These are phyloP conservation scores for Acacia melanoxylon DNA, from an alignment of 306 rosid species.

Conservation along the genomic window DNA sequence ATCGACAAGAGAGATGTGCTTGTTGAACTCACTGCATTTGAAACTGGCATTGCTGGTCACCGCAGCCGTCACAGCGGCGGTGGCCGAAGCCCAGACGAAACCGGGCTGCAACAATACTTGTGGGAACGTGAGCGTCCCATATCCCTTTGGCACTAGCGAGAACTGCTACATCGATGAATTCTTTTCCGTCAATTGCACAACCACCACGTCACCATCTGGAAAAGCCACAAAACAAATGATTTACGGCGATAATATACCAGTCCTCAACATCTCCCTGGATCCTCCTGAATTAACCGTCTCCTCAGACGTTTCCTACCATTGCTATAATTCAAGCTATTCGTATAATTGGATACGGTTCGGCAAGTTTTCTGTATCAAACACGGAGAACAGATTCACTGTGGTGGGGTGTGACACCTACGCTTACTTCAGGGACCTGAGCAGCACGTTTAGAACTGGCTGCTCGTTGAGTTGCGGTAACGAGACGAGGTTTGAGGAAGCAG, in stretches of 20 bases:
- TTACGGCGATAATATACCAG: background rate
- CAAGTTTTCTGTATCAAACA: background rate
- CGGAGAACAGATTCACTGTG: background rate
- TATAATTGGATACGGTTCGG: too few species aligned
- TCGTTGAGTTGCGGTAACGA: background rate
- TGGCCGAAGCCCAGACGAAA: background rate
- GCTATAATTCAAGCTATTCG: too few species aligned
- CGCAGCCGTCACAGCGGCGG: background rate
- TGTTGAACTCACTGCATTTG: background rate
- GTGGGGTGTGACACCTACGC: background rate
- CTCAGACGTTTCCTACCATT: too few species aligned
- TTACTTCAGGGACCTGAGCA: background rate
- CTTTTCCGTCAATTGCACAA: background rate
- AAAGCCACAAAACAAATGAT: background rate
- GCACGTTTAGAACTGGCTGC: background rate
- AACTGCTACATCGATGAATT: background rate
- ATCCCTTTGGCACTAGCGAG: constrained; percentile 16
- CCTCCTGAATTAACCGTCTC: background rate
- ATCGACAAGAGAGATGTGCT: background rate
- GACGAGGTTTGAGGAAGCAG: background rate
- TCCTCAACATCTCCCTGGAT: background rate
- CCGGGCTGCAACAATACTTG: background rate
- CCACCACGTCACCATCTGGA: background rate
- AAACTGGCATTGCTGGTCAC: background rate
- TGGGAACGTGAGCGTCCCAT: background rate